Conservation (phyloP, 2,329 filamentous ascomycete species). For the Alternaria arbusti region DNA sequence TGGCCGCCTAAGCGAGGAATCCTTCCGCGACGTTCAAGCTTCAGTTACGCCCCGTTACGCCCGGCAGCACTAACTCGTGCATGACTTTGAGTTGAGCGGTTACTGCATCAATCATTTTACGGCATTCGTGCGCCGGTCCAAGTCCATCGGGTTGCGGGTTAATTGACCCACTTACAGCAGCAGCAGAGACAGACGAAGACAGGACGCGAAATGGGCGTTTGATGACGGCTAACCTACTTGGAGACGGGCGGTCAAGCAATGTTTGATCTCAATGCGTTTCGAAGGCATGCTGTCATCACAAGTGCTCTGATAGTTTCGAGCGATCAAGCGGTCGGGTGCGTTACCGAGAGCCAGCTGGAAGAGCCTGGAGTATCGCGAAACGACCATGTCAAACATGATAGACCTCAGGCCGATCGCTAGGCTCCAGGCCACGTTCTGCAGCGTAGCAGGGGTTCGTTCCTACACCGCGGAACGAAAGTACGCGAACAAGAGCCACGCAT, state of each 20-base stretch:
- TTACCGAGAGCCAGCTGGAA: background rate
- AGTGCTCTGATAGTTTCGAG: background rate
- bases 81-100: constrained; percentile 18
- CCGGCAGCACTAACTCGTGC: constrained; percentile 14
- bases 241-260: constrained; percentile 3
- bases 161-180: constrained; percentile 9
- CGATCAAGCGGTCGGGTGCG: background rate
- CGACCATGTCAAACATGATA: background rate
- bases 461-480: constrained; percentile 6
- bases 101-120: constrained; percentile 23
- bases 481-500: constrained; percentile 12
- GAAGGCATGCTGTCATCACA: background rate
- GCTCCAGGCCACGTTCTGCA: constrained; percentile 6
- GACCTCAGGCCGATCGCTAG: background rate
- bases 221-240: constrained; percentile 20
- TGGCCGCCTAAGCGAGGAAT: constrained; percentile 22
- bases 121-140: background rate
- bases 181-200: constrained; percentile 4
- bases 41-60: constrained; percentile 24
- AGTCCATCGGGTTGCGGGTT: constrained; percentile 2
- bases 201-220: constrained; percentile 22
- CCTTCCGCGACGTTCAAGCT: constrained; percentile 24
- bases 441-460: constrained; percentile 4
- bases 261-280: background rate
- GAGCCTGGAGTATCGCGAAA: background rate